Evolutionary conservation across 306 rosid genomes (phyloP).

Genomic region (Glycyrrhiza uralensis): DNA sequence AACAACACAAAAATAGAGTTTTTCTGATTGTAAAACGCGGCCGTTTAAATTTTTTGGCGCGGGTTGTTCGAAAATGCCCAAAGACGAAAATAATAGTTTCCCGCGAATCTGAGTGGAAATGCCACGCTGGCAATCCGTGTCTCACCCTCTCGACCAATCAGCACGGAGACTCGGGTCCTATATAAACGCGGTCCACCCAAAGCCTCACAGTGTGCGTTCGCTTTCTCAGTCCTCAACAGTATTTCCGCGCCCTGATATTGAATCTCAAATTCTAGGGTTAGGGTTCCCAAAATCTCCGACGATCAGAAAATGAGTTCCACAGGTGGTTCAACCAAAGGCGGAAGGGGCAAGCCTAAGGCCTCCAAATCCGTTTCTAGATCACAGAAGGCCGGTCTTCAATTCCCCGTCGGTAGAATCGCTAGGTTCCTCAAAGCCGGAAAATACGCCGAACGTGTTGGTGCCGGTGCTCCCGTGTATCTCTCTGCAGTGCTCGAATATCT

Average conservation of each 20-base stretch:
- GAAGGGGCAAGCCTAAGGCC: constrained; percentile 91
- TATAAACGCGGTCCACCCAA: not conserved
- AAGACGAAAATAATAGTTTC: constrained; percentile 20
- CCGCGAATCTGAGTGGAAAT: constrained; percentile 21
- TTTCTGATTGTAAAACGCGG: no score
- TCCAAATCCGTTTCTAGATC: constrained; percentile 83
- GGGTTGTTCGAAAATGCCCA: not conserved
- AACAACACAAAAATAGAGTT: no score
- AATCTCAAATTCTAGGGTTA: constrained; percentile 16
- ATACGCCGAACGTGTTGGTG: constrained; percentile 93
- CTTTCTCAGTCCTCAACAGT: not conserved
- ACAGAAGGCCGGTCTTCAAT: constrained; percentile 80
- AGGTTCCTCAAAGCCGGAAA: constrained; percentile 80
- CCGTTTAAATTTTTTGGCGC: not conserved
- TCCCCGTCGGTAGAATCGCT: constrained; percentile 87
- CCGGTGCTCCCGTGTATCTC: constrained; percentile 89
- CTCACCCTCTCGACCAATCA: constrained; percentile 16
- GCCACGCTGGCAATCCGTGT: constrained; percentile 47
- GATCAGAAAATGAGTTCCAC: constrained; percentile 61
- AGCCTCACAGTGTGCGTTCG: not conserved
- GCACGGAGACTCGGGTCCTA: not conserved
- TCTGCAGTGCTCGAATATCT: constrained; percentile 90
- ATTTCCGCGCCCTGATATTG: fast-evolving
- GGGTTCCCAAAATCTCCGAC: constrained; percentile 22
- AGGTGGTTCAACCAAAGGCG: constrained; percentile 76